Percentiles rank a stretch among this genome's conserved stretches.
phyloP scores from a whole-genome alignment of 2,329 filamentous ascomycete genomes.

The Nemania serpens region DNA sequence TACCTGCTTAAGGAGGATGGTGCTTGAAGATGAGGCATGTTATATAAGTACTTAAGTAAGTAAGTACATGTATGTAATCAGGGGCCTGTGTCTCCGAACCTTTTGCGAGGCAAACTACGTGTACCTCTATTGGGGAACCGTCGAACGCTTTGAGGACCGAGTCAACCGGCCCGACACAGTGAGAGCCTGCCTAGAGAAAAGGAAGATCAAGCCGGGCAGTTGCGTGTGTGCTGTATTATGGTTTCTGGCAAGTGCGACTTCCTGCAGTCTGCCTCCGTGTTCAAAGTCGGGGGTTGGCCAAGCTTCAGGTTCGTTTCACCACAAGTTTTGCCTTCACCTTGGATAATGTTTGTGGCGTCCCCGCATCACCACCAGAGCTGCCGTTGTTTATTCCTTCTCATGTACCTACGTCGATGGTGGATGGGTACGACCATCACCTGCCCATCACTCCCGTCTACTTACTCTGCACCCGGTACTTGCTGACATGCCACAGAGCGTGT shows the following conservation, averaged over 20 bases:
- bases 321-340: constrained; percentile 22
- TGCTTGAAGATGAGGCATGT: neutral
- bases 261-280: constrained; percentile 32
- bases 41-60: neutral
- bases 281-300: constrained; percentile 30
- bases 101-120: neutral
- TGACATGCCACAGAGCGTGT: constrained; percentile 3
- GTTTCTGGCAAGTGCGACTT: constrained; percentile 32
- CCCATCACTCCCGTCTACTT: neutral
- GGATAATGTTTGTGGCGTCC: constrained; percentile 18
- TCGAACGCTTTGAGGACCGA: neutral
- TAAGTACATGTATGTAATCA: neutral
- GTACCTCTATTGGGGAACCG: neutral
- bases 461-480: neutral
- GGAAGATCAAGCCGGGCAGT: constrained; percentile 28
- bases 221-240: constrained; percentile 30
- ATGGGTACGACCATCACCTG: neutral
- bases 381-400: constrained; percentile 13
- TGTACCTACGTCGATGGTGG: neutral
- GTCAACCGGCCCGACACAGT: neutral
- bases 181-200: constrained; percentile 3
- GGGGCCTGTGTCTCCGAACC: neutral
- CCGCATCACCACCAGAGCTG: constrained; percentile 7
- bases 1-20: no score
- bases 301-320: constrained; percentile 40